A percentile compares a stretch with the other conserved stretches of the same genome.
phyloP scores from a whole-genome alignment of 495 filamentous ascomycete genomes.

The Tuber melanosporum region DNA sequence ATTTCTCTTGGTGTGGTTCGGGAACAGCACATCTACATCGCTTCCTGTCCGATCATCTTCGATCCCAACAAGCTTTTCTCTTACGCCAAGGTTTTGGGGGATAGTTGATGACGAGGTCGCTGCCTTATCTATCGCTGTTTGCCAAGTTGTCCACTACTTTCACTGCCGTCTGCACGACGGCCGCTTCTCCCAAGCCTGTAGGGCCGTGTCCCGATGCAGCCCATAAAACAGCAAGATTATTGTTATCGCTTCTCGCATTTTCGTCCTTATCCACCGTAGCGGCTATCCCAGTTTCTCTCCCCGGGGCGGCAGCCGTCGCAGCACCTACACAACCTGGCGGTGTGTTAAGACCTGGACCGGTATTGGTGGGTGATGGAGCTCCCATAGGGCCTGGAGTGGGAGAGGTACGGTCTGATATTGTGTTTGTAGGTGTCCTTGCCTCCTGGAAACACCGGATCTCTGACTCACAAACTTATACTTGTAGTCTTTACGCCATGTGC shows the following conservation, averaged over 20 bases:
- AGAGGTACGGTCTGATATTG: conserved; percentile 43
- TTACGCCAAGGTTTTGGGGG: conserved; percentile 22
- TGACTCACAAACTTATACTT: conserved; percentile 9
- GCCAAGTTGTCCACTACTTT: neutral
- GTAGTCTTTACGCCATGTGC: conserved; percentile 78
- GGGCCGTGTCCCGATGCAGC: conserved; percentile 45
- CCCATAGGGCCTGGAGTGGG: conserved; percentile 2
- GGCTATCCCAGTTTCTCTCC: conserved; percentile 22
- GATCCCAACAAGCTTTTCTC: conserved; percentile 19
- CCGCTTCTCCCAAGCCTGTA: conserved; percentile 9
- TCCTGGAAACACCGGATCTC: conserved; percentile 12
- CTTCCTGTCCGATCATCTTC: neutral
- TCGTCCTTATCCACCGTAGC: conserved; percentile 44
- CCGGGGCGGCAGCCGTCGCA: conserved; percentile 21
- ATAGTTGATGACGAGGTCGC: conserved; percentile 25
- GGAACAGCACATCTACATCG: neutral
- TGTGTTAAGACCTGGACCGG: conserved; percentile 30
- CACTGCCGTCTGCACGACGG: conserved; percentile 14
- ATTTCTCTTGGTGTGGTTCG: neutral
- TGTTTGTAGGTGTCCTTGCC: conserved; percentile 46
- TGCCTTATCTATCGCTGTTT: neutral
- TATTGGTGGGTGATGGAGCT: conserved; percentile 14
- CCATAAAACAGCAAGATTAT: conserved; percentile 54
- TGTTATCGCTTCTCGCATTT: conserved; percentile 59
- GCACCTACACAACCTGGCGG: conserved; percentile 11